phyloP scores from a whole-genome alignment of 73 alveolate species.

The Uronychia binucleata region DNA sequence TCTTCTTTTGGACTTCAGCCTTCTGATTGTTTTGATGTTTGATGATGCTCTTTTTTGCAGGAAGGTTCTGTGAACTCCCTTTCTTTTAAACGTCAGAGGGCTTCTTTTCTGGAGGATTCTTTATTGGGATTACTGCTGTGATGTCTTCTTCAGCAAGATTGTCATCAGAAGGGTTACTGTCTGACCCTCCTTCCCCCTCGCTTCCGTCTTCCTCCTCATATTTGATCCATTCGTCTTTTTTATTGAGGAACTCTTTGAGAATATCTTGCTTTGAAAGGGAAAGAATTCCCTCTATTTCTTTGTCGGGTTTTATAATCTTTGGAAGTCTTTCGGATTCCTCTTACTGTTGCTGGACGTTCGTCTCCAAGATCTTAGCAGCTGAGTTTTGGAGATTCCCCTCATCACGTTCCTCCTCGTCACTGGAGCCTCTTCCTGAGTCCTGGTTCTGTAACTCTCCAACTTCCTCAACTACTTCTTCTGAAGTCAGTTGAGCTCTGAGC shows the following conservation, averaged over 20 bases:
- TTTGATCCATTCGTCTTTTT: not conserved
- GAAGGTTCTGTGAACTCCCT: no score
- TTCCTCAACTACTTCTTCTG: no score
- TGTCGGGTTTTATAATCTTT: not conserved
- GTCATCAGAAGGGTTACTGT: conserved; percentile 26
- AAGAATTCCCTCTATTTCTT: no score
- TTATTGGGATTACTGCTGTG: not conserved
- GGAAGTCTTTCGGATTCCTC: no score
- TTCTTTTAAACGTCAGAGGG: no score
- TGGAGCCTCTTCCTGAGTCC: no score
- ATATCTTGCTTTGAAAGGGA: no score
- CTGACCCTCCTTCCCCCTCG: conserved; percentile 5
- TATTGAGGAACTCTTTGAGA: not conserved
- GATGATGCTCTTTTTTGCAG: not conserved
- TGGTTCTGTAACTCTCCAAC: no score
- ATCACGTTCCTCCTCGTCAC: no score
- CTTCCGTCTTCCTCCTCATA: not conserved
- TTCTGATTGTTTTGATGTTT: not conserved
- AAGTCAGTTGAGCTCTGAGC: not conserved
- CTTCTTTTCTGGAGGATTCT: not conserved
- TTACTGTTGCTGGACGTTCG: no score
- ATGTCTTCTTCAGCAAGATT: conserved; percentile 5
- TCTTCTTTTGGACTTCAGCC: not conserved
- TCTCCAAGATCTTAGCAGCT: no score
- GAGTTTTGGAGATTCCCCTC: no score